phyloP scores from a whole-genome alignment of 106 monocot genomes.

The Dioscorea zingiberensis region DNA sequence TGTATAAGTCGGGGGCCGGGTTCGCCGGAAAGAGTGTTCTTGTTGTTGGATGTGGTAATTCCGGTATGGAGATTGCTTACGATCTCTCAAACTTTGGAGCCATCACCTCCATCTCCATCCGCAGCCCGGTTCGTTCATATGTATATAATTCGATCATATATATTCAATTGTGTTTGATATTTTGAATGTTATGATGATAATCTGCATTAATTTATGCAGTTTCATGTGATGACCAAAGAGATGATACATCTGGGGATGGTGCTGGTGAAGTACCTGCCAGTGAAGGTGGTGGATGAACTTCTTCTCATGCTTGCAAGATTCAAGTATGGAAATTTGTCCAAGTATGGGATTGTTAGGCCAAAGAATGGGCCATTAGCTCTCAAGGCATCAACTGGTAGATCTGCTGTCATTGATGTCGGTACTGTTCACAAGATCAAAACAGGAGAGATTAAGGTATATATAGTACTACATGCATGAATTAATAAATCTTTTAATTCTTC shows the following conservation, averaged over 20 bases:
- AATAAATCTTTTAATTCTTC: background rate
- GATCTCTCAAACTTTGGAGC: constrained; percentile 8
- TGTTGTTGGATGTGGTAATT: constrained; percentile 12
- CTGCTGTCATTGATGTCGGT: constrained; percentile 42
- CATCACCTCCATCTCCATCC: constrained; percentile 1
- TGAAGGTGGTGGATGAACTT: constrained; percentile 16
- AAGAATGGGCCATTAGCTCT: constrained; percentile 18
- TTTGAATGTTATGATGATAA: background rate
- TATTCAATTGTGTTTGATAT: background rate
- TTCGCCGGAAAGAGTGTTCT: constrained; percentile 4
- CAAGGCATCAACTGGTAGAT: constrained; percentile 18
- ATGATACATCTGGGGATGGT: constrained; percentile 26
- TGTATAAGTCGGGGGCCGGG: constrained; percentile 9
- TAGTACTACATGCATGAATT: background rate
- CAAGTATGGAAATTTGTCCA: constrained; percentile 31
- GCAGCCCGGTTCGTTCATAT: constrained; percentile 3
- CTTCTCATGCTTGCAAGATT: background rate
- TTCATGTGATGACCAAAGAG: constrained; percentile 20
- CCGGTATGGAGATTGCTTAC: constrained; percentile 12
- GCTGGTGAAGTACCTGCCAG: constrained; percentile 14
- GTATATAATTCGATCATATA: no score
- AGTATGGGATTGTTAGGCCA: constrained; percentile 26
- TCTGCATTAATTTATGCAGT: background rate
- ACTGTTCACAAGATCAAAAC: constrained; percentile 32
- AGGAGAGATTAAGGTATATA: constrained; percentile 28